Percentiles rank a stretch among this genome's conserved stretches.
These are phyloP conservation scores for Ustilago bromivora DNA, from an alignment of 1,284 basidiomycete genomes.

Conservation along the genomic window DNA sequence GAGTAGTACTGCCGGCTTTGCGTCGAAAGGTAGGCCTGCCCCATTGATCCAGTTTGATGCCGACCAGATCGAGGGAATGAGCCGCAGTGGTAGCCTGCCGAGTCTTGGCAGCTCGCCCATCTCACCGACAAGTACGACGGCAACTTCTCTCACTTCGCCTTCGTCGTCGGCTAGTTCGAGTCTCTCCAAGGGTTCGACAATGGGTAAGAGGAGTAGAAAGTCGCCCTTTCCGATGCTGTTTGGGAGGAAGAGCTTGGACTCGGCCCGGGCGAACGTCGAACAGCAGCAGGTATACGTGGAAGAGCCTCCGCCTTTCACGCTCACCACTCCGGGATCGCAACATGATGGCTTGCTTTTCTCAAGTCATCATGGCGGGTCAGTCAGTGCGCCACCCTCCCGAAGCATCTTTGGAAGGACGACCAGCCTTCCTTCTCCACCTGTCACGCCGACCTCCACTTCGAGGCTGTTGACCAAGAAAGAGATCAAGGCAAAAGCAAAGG, in stretches of 20 bases:
- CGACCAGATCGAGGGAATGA: constrained; percentile 25
- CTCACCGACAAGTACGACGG: not conserved
- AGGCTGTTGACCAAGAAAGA: constrained; percentile 42
- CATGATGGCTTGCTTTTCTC: constrained; percentile 23
- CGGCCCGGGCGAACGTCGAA: not conserved
- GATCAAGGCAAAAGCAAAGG: constrained; percentile 50
- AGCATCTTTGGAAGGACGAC: constrained; percentile 11
- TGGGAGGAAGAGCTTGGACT: constrained; percentile 35
- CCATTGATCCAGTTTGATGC: constrained; percentile 33
- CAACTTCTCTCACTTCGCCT: constrained; percentile 4
- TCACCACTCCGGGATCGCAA: constrained; percentile 23
- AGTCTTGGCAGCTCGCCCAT: constrained; percentile 14
- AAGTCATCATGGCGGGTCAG: not conserved
- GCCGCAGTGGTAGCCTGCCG: constrained; percentile 13
- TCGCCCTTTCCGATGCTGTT: constrained; percentile 44
- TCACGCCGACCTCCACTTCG: constrained; percentile 19
- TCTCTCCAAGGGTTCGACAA: constrained; percentile 20
- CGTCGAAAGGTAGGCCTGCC: constrained; percentile 15
- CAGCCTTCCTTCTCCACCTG: constrained; percentile 22
- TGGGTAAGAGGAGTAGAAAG: constrained; percentile 26
- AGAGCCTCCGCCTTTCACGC: constrained; percentile 10
- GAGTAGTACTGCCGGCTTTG: constrained; percentile 9
- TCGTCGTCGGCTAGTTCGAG: constrained; percentile 32
- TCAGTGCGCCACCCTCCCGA: constrained; percentile 4
- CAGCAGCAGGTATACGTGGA: not conserved